These are phyloP conservation scores for Pythium biforme DNA, from an alignment of 352 stramenopile genomes.

Conservation along the genomic window DNA sequence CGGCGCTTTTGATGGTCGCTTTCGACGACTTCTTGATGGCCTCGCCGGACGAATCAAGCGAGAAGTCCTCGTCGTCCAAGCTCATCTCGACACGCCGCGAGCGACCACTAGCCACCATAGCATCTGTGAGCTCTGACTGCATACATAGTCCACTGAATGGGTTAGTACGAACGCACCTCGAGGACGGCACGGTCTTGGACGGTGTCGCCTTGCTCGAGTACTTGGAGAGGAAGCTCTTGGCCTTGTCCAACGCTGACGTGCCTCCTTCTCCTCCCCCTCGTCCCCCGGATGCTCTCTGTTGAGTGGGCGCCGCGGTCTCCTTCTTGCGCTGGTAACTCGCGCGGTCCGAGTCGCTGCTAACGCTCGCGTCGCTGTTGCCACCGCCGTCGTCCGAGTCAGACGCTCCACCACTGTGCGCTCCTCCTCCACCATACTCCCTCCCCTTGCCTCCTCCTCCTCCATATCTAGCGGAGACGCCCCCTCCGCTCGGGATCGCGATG, in stretches of 20 bases:
- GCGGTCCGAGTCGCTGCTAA: slow-evolving; percentile 8
- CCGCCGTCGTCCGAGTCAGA: background rate
- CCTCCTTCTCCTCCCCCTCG: background rate
- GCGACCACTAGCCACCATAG: background rate
- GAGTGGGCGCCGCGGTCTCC: background rate
- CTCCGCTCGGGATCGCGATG: slow-evolving; percentile 39
- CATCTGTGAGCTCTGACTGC: too few species aligned
- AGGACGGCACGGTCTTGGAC: background rate
- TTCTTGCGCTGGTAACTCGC: background rate
- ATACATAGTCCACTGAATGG: too few species aligned
- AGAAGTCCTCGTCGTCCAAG: slow-evolving; percentile 53
- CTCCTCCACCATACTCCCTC: background rate
- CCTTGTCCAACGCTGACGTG: slow-evolving; percentile 56
- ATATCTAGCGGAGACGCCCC: background rate
- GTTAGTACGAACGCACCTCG: background rate
- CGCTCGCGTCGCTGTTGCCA: slow-evolving; percentile 12
- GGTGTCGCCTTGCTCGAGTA: slow-evolving; percentile 45
- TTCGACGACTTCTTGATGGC: slow-evolving; percentile 15
- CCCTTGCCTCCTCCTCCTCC: background rate
- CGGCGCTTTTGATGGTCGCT: background rate
- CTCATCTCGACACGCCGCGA: slow-evolving; percentile 44
- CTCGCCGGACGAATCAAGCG: slow-evolving; percentile 36
- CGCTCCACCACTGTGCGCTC: background rate
- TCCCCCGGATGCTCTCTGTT: background rate
- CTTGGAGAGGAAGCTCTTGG: slow-evolving; percentile 72